phyloP scores from a whole-genome alignment of 768 basidiomycete species.

The Russula earlei region DNA sequence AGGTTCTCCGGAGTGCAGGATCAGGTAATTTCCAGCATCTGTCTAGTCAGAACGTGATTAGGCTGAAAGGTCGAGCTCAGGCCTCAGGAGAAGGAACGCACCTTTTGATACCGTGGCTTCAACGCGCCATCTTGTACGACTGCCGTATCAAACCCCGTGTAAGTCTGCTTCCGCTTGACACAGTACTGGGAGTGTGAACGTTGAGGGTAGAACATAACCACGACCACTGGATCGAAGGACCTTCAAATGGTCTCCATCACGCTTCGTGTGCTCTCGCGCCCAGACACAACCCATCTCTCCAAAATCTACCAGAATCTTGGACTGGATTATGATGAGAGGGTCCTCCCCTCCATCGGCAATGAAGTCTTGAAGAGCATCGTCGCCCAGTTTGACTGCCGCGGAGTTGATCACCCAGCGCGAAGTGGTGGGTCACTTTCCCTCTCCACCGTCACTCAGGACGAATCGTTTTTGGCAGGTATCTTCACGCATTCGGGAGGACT shows the following conservation, averaged over 20 bases:
- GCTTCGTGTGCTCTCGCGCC: slow-evolving; percentile 88
- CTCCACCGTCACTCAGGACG: background rate
- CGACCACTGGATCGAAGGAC: slow-evolving; percentile 96
- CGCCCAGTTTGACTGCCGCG: slow-evolving; percentile 94
- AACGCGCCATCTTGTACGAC: slow-evolving; percentile 94
- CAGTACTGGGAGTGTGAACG: background rate
- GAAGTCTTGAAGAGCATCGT: slow-evolving; percentile 98
- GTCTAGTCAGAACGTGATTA: background rate
- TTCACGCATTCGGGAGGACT: slow-evolving; percentile 83
- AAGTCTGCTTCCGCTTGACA: slow-evolving; percentile 23
- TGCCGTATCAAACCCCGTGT: slow-evolving; percentile 95
- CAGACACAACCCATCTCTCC: slow-evolving; percentile 78
- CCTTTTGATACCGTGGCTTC: slow-evolving; percentile 91
- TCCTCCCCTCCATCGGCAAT: slow-evolving; percentile 94
- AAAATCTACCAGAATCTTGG: slow-evolving; percentile 95
- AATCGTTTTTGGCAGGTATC: slow-evolving; percentile 50
- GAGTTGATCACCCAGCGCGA: slow-evolving; percentile 97
- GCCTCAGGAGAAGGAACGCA: slow-evolving; percentile 91
- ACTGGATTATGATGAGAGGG: slow-evolving; percentile 95
- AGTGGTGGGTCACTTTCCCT: slow-evolving; percentile 50
- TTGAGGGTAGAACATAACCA: slow-evolving; percentile 79
- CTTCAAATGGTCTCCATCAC: slow-evolving; percentile 98
- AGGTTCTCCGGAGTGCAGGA: slow-evolving; percentile 87
- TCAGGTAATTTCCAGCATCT: slow-evolving; percentile 38
- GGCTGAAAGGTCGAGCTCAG: slow-evolving; percentile 32